Conservation (phyloP, 305 asterid species). For the Fraxinus baroniana region DNA sequence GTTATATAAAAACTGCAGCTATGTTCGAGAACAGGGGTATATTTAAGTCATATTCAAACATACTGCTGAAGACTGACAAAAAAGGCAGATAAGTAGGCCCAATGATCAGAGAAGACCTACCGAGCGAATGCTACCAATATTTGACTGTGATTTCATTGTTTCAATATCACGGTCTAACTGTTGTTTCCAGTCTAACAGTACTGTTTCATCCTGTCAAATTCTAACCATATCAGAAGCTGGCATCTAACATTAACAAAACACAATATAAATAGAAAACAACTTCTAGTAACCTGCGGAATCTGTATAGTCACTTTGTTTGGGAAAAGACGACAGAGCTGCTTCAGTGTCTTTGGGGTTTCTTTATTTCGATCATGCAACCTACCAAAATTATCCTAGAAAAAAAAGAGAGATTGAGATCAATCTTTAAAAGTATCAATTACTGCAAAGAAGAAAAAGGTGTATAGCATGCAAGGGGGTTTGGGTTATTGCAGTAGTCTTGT, state of each 20-base stretch:
- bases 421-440: neutral
- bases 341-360: constrained; percentile 76
- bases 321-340: constrained; percentile 80
- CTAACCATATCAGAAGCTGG: constrained; percentile 4
- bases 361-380: constrained; percentile 71
- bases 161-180: constrained; percentile 79
- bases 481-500: neutral
- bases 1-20: neutral
- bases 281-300: constrained; percentile 68
- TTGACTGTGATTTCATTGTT: constrained; percentile 73
- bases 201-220: constrained; percentile 63
- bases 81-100: neutral
- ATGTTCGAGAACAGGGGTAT: neutral
- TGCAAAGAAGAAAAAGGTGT: neutral
- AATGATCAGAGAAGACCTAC: constrained; percentile 40
- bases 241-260: constrained; percentile 11
- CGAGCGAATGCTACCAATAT: constrained; percentile 62
- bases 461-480: neutral
- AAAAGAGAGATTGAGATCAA: constrained; percentile 13
- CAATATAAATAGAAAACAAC: constrained; percentile 18
- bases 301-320: constrained; percentile 86
- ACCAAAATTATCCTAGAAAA: constrained; percentile 63
- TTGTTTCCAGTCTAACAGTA: constrained; percentile 79
- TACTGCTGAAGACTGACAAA: neutral
- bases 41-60: neutral